Evolutionary conservation across 2,329 filamentous ascomycete species (phyloP), one percentile per base, ranked within the genome.

Genomic region (Clathrospora elynae): DNA sequence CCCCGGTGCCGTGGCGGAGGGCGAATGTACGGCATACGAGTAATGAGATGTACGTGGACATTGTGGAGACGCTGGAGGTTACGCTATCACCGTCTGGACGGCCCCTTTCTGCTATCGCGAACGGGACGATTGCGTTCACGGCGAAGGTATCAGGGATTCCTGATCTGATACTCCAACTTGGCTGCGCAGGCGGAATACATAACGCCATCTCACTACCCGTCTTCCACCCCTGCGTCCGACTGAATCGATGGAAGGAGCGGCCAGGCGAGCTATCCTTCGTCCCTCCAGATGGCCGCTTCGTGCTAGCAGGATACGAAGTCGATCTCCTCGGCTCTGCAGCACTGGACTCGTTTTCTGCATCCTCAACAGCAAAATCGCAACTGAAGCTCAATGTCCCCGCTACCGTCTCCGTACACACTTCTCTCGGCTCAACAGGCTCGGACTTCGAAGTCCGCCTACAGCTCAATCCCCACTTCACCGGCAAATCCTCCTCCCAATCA

Each of bases 21-120:
- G 84, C 89, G 25, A 96, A 96, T 62, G 93, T 99, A 38, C 82
- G 91, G 11, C 93, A 99, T 70, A 97, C 92, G 3, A 95, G 88
- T 41, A 99, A 97, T 71, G 93, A 99, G 71, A 79, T 99, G 56
- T 97, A 97, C 68, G 92, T 96, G 43, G 93, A 99, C 67, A 84
- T 99, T 9, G 84, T 99, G 49, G 93, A 99, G 74, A 90, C 88
- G 1, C 77, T 99, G 0, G 83, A 85, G 1, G 89, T 96, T 26
- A 96, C 87, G 0, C 80, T 97, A 28, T 90, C 93, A 0, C 93
- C 93, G 0, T 96, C 91, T 0, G 93, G 93, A 4, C 81, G 90
- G 10, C 86, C 92, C 1, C 78, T 99, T 14, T 85, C 89, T 6
- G 92, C 93, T 3, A 86, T 95, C 53, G 88, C 90, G 10, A 88